phyloP scores from a whole-genome alignment of 78 protist species.

The Chrysochromulina parva region DNA sequence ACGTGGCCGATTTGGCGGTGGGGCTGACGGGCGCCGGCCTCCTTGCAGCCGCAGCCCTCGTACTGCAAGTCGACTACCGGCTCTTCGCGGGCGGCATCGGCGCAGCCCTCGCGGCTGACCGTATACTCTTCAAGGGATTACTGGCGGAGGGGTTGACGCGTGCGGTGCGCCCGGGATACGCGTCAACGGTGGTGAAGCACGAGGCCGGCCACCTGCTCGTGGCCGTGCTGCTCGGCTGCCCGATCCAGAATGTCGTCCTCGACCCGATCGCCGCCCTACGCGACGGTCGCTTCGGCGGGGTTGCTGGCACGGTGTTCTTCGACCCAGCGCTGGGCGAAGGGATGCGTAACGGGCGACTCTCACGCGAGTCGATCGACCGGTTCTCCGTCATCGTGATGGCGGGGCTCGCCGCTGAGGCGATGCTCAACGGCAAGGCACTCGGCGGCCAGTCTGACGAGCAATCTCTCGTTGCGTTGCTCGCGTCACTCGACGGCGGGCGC shows the following conservation, averaged over 20 bases:
- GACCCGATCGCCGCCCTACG: neutral
- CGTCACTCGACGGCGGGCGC: neutral
- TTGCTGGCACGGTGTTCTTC: neutral
- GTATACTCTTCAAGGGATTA: neutral
- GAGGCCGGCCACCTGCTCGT: neutral
- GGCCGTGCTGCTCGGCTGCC: conserved; percentile 4
- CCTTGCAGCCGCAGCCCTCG: neutral
- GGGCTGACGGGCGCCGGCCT: neutral
- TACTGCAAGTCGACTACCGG: neutral
- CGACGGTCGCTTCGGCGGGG: neutral
- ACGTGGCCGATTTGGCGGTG: neutral
- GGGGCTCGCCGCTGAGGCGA: conserved; percentile 12
- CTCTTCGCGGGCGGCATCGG: neutral
- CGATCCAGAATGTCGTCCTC: neutral
- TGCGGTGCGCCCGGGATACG: neutral
- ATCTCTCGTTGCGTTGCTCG: neutral
- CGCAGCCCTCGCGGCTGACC: neutral
- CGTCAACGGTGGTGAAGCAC: neutral
- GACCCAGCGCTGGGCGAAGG: neutral
- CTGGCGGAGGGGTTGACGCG: neutral
- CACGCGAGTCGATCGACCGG: neutral
- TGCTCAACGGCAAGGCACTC: neutral
- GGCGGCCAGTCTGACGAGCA: neutral
- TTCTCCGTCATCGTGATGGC: neutral
- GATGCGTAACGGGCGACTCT: neutral